Base-by-base conservation (phyloP, 2,329 filamentous ascomycete genomes). In the Pseudohalonectria lignicola region DNA sequence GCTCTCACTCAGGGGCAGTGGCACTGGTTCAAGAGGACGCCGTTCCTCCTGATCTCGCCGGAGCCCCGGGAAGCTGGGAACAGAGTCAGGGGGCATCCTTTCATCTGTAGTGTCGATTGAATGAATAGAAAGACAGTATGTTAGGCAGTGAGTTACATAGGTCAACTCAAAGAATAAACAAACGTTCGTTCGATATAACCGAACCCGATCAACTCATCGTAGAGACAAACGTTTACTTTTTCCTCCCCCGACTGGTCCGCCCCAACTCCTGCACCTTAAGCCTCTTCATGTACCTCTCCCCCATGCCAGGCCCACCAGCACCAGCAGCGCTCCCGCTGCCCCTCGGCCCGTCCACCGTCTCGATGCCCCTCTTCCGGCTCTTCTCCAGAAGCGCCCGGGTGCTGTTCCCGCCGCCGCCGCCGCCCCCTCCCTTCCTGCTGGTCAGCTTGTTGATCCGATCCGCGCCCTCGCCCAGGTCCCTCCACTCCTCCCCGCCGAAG, bases 401-500 rank as follows among this genome's bases (percentile, higher is more conserved):
- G 23, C 72, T 69, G 11, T 74, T 74, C 23, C 71, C 69, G 2
- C 19, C 13, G 34, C 67, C 56, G 47, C 67, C 66, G 35, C 67
- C 56, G 47, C 67, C 66, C 26, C 67, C 66, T 43, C 67, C 68
- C 57, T 78, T 85, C 53, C 75, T 74, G 59, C 76, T 77, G 6
- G 88, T 95, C 52, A 94, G 66, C 44, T 79, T 71, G 49, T 87
- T 82, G 59, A 95, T 94, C 32, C 90, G 73, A 60, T 94, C 86
- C 37, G 88, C 75, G 7, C 87, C 86, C 55, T 88, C 81, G 40
- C 85, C 86, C 32, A 98, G 65, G 19, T 82, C 79, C 45, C 81
- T 76, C 86, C 87, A 96, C 55, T 96, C 92, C 61, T 96, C 92
- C 37, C 92, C 92, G 44, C 90, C 90, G 62, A 76, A 78, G 49